phyloP scores from a whole-genome alignment of 257 asterid species.

The Solanum verrucosum region DNA sequence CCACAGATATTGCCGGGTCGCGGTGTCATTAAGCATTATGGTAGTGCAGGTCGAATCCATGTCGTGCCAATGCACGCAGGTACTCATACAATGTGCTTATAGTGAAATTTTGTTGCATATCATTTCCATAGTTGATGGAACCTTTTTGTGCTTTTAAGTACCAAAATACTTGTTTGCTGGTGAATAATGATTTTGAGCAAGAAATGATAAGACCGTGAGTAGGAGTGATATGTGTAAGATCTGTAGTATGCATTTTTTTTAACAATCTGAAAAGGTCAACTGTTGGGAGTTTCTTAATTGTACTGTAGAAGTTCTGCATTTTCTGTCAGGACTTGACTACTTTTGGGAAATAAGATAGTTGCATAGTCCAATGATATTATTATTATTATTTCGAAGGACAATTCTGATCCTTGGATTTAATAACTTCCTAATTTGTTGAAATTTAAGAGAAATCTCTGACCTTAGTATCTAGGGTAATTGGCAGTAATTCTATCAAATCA shows the following conservation, averaged over 20 bases:
- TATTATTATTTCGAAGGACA: not conserved
- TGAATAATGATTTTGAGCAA: not conserved
- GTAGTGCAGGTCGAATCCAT: constrained; percentile 74
- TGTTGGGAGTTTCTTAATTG: not conserved
- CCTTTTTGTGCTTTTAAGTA: not conserved
- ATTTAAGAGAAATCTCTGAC: not conserved
- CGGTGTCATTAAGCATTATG: constrained; percentile 69
- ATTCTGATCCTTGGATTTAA: not conserved
- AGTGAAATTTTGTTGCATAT: not conserved
- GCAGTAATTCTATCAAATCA: not conserved
- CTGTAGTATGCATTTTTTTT: not conserved
- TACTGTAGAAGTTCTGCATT: not conserved
- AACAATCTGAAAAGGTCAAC: not conserved
- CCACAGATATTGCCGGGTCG: constrained; percentile 65
- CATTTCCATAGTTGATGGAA: not conserved
- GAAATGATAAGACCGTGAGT: not conserved
- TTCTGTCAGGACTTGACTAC: not conserved
- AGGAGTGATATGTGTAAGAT: not conserved
- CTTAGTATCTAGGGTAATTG: not conserved
- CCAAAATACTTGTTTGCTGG: not conserved
- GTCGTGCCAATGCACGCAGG: constrained; percentile 92
- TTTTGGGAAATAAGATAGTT: not conserved
- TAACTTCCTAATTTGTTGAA: not conserved
- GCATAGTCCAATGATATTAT: not conserved
- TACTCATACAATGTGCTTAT: constrained; percentile 10